Evolutionary conservation across 1,284 basidiomycete species (phyloP).

Genomic region (Gymnopus androsaceus): DNA sequence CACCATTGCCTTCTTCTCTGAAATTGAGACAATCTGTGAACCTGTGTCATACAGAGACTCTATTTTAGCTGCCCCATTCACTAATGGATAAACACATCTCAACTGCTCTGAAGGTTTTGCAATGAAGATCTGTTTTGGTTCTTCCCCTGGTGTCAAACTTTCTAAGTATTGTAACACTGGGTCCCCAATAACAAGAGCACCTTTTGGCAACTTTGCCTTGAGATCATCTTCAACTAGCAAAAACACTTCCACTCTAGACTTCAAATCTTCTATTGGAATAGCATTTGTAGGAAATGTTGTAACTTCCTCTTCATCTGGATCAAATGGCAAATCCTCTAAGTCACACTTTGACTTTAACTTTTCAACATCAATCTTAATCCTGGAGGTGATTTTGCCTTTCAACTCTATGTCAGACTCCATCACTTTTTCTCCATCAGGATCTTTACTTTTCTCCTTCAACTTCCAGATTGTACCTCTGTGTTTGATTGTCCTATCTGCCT

Average conservation of each 20-base stretch:
- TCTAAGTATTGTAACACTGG: constrained; percentile 17
- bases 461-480: no score
- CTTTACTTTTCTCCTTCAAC: no score
- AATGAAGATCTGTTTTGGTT: constrained; percentile 19
- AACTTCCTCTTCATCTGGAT: no score
- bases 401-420: no score
- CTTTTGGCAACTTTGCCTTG: constrained; percentile 27
- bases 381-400: no score
- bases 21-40: constrained; percentile 27
- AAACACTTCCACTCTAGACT: not conserved
- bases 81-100: constrained; percentile 3
- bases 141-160: constrained; percentile 9
- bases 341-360: no score
- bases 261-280: no score
- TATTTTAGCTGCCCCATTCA: constrained; percentile 13
- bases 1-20: constrained; percentile 20
- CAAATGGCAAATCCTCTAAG: no score
- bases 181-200: constrained; percentile 13
- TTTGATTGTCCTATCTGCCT: no score
- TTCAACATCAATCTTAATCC: no score
- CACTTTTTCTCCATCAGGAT: no score
- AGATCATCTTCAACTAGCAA: not conserved
- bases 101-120: constrained; percentile 15
- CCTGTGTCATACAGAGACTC: constrained; percentile 28
- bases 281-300: no score